phyloP scores from a whole-genome alignment of 345 rosid genomes.

The Eutrema japonicum region DNA sequence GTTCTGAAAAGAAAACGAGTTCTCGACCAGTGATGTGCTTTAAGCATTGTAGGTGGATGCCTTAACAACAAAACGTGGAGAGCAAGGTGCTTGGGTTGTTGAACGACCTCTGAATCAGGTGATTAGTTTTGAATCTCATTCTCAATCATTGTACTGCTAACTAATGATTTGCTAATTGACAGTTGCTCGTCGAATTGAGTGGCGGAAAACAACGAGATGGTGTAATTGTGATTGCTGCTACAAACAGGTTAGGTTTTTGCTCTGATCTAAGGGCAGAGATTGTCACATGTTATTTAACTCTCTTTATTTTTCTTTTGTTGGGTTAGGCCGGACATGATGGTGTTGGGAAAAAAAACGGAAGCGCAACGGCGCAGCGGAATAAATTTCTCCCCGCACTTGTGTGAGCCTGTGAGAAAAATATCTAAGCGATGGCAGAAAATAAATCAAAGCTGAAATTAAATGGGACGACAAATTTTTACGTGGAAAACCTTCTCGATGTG shows the following conservation, averaged over 20 bases:
- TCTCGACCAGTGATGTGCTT: not conserved
- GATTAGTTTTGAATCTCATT: not conserved
- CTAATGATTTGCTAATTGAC: not conserved
- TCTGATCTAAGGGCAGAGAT: not conserved
- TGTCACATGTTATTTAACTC: not conserved
- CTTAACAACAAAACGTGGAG: conserved; percentile 65
- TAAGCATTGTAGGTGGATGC: conserved; percentile 47
- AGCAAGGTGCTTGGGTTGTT: conserved; percentile 61
- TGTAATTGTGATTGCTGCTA: conserved; percentile 59
- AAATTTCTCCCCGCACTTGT: too few species aligned
- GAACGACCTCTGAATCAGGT: conserved; percentile 16
- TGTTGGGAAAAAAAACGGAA: too few species aligned
- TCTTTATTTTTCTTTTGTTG: not conserved
- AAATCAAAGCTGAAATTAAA: too few species aligned
- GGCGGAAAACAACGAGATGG: conserved; percentile 68
- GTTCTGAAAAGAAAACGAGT: not conserved
- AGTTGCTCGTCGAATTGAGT: conserved; percentile 29
- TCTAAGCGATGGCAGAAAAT: too few species aligned
- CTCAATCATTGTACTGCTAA: not conserved
- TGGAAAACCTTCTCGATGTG: too few species aligned
- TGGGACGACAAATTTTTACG: too few species aligned
- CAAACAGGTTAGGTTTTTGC: conserved; percentile 3
- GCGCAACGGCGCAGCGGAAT: too few species aligned
- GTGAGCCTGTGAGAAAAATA: too few species aligned
- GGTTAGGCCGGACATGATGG: conserved; percentile 35